These are phyloP conservation scores for Lasiodiplodia hormozganensis DNA, from an alignment of 2,329 filamentous ascomycete species.

Conservation along the genomic window DNA sequence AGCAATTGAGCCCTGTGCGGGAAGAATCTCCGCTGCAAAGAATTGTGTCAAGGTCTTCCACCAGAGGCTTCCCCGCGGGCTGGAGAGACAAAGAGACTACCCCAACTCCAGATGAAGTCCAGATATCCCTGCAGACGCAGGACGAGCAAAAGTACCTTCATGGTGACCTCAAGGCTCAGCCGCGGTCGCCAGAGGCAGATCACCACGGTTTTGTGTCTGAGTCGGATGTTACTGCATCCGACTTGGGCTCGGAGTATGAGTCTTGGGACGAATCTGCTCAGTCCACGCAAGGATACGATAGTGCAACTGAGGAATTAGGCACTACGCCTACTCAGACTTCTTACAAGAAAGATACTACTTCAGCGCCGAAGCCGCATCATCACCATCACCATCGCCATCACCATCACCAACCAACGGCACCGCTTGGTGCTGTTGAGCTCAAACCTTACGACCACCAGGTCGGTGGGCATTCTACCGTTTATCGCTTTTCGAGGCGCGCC, in stretches of 20 bases:
- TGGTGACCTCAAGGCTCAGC: conserved; percentile 60
- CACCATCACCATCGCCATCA: conserved; percentile 40
- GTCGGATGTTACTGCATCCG: conserved; percentile 37
- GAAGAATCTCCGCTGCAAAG: conserved; percentile 15
- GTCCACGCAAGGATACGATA: conserved; percentile 55
- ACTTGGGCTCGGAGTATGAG: conserved; percentile 51
- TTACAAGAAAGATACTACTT: conserved; percentile 3
- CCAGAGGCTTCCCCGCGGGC: conserved; percentile 7
- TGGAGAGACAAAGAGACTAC: conserved; percentile 28
- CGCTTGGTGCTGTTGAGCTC: conserved; percentile 89
- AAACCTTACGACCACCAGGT: conserved; percentile 98
- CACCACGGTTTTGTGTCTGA: conserved; percentile 13
- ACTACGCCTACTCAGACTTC: conserved; percentile 44
- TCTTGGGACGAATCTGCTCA: conserved; percentile 51
- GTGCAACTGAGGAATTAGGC: conserved; percentile 59
- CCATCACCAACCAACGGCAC: conserved; percentile 57
- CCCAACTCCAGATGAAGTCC: conserved; percentile 59
- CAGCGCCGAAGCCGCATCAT: conserved; percentile 39
- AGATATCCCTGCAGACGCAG: conserved; percentile 67
- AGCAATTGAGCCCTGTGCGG: conserved; percentile 17
- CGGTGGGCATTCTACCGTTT: conserved; percentile 93
- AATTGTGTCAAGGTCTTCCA: conserved; percentile 24
- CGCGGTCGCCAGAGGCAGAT: conserved; percentile 46
- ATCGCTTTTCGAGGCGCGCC: conserved; percentile 91
- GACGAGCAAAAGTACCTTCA: conserved; percentile 67